phyloP scores from a whole-genome alignment of 169 alveolate genomes.

The Plasmodium gaboni region DNA sequence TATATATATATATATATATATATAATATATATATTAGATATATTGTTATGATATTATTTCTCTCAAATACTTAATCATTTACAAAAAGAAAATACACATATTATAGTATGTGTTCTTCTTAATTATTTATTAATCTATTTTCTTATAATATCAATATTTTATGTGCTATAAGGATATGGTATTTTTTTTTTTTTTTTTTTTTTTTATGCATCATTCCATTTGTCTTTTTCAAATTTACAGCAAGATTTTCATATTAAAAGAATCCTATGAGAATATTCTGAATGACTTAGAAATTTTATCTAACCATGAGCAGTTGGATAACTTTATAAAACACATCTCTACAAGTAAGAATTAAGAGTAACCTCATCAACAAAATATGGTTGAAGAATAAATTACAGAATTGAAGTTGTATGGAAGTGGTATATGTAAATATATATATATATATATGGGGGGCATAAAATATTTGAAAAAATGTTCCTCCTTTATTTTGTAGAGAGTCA shows the following conservation, averaged over 20 bases:
- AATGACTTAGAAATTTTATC: constrained; percentile 45
- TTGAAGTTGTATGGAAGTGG: no score
- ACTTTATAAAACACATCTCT: constrained; percentile 23
- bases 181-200: constrained; percentile 30
- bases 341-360: constrained; percentile 17
- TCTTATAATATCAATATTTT: constrained; percentile 80
- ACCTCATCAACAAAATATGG: constrained; percentile 9
- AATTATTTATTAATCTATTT: constrained; percentile 96
- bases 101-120: constrained; percentile 93
- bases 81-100: constrained; percentile 86
- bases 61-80: constrained; percentile 74
- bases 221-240: constrained; percentile 39
- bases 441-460: no score
- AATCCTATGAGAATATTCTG: constrained; percentile 39
- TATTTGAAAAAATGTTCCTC: neutral
- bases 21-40: constrained; percentile 87
- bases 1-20: no score
- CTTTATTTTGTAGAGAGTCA: neutral
- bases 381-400: constrained; percentile 1
- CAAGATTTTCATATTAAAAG: constrained; percentile 20
- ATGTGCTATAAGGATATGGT: constrained; percentile 40
- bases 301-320: constrained; percentile 23
- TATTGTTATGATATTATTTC: constrained; percentile 30
- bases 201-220: neutral
- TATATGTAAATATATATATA: no score